These are phyloP conservation scores for Apiospora pterosperma DNA, from an alignment of 2,329 filamentous ascomycete genomes.

Conservation along the genomic window DNA sequence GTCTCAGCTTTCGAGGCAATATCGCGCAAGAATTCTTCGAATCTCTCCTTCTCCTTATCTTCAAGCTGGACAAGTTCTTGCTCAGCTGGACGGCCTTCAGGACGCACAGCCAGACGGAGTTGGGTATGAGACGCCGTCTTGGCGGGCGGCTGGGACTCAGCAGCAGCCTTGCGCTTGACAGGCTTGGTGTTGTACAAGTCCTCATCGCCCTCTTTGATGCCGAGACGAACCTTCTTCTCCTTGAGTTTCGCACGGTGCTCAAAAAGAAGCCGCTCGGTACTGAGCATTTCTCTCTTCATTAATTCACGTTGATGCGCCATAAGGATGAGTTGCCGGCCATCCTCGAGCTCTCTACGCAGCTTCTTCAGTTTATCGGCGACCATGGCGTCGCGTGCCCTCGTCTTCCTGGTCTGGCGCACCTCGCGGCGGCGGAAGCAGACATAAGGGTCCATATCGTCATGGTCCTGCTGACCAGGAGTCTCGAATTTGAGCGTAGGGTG, in stretches of 20 bases:
- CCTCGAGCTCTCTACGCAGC: conserved; percentile 85
- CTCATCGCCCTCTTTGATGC: conserved; percentile 90
- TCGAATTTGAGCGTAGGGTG: conserved; percentile 87
- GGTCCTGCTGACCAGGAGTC: conserved; percentile 72
- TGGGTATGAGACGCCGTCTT: conserved; percentile 59
- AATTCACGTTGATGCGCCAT: conserved; percentile 78
- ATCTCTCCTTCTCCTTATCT: conserved; percentile 76
- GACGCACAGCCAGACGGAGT: conserved; percentile 65
- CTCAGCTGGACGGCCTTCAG: conserved; percentile 69
- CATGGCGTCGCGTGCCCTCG: conserved; percentile 87
- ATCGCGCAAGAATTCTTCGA: conserved; percentile 75
- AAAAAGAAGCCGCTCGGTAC: conserved; percentile 74
- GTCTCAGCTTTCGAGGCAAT: conserved; percentile 85
- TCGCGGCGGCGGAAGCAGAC: conserved; percentile 97
- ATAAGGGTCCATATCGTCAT: conserved; percentile 93
- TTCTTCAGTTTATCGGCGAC: conserved; percentile 93
- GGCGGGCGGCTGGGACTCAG: conserved; percentile 53
- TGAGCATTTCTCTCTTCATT: conserved; percentile 72
- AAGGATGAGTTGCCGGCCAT: conserved; percentile 76
- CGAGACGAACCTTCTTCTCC: conserved; percentile 81
- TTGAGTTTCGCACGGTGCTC: conserved; percentile 79
- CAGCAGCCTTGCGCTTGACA: conserved; percentile 60
- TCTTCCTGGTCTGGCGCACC: conserved; percentile 91
- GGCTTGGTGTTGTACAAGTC: conserved; percentile 89
- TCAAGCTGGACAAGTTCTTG: conserved; percentile 70